Base-by-base conservation (phyloP, 164 flowering plant genomes). In the Umbellularia californica region DNA sequence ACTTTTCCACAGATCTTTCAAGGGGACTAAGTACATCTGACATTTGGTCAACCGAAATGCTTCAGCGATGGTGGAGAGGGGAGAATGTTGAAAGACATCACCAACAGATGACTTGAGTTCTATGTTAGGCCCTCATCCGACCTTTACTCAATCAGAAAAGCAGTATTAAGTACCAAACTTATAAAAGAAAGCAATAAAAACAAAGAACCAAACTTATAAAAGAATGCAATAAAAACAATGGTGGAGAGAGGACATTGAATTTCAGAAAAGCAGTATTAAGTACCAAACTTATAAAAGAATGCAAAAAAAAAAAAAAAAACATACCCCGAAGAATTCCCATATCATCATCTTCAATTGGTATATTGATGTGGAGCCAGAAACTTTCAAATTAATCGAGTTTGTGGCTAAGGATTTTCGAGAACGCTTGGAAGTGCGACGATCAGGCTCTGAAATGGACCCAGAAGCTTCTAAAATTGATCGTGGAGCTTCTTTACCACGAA, bases 311-410 rank as follows among this genome's bases (percentile, higher is more conserved):
- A 28, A 28, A 7, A 65, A 76, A 58, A 58, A 76, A 55, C 95
- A 47, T 89, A 96, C 99, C 93, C 97, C 99, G 82, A 94, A 90
- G 23, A 92, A 90, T 80, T 94, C 97, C 98, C 98, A 94, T 81
- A 96, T 92, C 99, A 94, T 92, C 99, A 96, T 88, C 77, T 96
- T 96, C 83, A 96, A 82, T 77, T 96, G 95, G 80, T 94, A 94
- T 63, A 96, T 64, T 58, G 98, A 81, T 62, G 95, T 96, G 35
- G 93, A 87, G 3, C 93, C 97, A 80, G 98, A 94, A 74, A 96
- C 98, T 70, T 87, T 92, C 70, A 96, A 72, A 81, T 81, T 91
- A 24, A 87, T 66, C 0, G 87, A 82, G 83, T 87, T 88, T 27
- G 97, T 95, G 82, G 73, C 72, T 52, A 85, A 74, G 60, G 97